Evolutionary conservation across 371 early-diverging fungal genomes (phyloP), one percentile per base, ranked within the genome.

Genomic region (Nematocida sp.): DNA sequence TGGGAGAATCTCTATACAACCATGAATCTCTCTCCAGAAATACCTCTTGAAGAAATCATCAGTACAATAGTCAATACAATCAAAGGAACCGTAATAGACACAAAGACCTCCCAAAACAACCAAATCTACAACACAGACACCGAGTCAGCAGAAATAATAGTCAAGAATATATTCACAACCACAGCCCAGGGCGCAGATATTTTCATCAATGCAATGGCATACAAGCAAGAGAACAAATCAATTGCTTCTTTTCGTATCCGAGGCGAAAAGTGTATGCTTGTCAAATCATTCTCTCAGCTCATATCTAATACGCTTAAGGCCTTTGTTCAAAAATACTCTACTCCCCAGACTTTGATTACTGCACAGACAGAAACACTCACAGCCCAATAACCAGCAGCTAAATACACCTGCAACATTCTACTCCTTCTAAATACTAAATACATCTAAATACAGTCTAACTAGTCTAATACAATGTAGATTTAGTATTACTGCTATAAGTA

Each of bases 1-100:
- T 83, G 84, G 84, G 84, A 83, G 63, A 83, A 82, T 65, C 63
- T 78, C 32, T 83, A 83, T 58, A 76, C 78, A 0, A 41, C 78
- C 3, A 77, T 54, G 32, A 32, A 80, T 2, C 15, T 9, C 21
- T 25, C 17, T 23, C 41, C 43, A 1, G 32, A 17, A 19, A 41
- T 40, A 0, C 19, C 40, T 4, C 53, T 65, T 15, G 34, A 37
- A 0, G 35, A 58, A 11, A 49, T 81, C 9, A 48, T 78, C 9
- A 53, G 65, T 2, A 51, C 31, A n/a, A 55, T 81, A 21, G 31
- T 9, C 17, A 53, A 70, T 34, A 47, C n/a, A 5, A 52, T 79
- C 15, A 76, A 76, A 17, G 80, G 79, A 2, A 64, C 47, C 15
- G 35, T 80, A 13, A 23, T 78, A 31, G 66, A 77, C n/a, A 63